Conservation (phyloP, 1,139 yeast species). For the Protomyces arabidopsidicola region DNA sequence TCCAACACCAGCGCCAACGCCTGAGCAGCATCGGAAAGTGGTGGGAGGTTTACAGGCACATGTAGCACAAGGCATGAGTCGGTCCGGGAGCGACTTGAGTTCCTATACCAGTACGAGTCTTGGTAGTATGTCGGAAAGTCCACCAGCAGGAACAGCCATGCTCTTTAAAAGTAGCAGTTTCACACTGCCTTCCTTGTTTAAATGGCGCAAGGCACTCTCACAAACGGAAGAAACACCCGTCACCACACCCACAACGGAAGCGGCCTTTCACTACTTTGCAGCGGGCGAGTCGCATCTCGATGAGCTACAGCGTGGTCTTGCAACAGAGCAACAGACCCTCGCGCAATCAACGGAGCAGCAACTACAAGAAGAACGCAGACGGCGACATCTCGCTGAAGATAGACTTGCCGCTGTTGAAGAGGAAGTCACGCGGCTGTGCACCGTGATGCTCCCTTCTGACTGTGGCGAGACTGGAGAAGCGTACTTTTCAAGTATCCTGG, state of each 20-base stretch:
- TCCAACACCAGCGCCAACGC: constrained; percentile 5
- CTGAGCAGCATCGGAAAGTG: not conserved
- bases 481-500: constrained; percentile 10
- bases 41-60: not conserved
- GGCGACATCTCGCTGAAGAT: constrained; percentile 21
- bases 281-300: not conserved
- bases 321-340: not conserved
- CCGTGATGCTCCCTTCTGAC: constrained; percentile 12
- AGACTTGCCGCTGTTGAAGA: constrained; percentile 16
- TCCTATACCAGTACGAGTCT: not conserved
- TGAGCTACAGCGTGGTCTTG: not conserved
- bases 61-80: not conserved
- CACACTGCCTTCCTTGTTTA: not conserved
- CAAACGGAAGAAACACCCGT: not conserved
- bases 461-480: constrained; percentile 20
- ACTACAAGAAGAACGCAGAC: constrained; percentile 18
- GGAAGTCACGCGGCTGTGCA: constrained; percentile 19
- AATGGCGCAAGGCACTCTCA: not conserved
- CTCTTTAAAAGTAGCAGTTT: not conserved
- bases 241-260: not conserved
- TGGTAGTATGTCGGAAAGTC: not conserved
- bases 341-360: not conserved
- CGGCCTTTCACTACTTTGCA: not conserved
- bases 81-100: constrained; percentile 19
- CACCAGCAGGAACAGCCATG: not conserved